These are phyloP conservation scores for Phoma sp. DNA, from an alignment of 2,329 filamentous ascomycete species.

Conservation along the genomic window DNA sequence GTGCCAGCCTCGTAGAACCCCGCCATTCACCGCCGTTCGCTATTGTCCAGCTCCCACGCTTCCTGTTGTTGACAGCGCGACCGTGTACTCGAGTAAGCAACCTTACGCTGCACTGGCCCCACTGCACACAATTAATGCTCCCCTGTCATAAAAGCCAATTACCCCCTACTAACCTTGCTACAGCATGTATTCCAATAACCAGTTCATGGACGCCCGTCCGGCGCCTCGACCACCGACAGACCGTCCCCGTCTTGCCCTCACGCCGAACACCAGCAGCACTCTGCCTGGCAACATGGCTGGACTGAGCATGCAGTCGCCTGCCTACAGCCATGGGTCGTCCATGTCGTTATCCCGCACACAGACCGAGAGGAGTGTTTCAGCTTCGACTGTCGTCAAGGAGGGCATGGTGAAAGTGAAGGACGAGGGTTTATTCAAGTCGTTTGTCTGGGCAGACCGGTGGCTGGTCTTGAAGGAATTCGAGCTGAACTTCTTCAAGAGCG, in stretches of 20 bases:
- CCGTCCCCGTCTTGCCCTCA: constrained; percentile 80
- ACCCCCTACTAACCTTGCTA: background rate
- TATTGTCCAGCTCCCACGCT: constrained; percentile 19
- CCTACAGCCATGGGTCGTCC: constrained; percentile 45
- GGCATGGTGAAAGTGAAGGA: constrained; percentile 89
- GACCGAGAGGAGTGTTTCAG: constrained; percentile 49
- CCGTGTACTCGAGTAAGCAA: constrained; percentile 36
- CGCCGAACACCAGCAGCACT: constrained; percentile 71
- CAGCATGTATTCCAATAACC: constrained; percentile 68
- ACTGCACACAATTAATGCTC: background rate
- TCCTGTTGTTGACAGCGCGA: constrained; percentile 27
- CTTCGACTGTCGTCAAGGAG: constrained; percentile 59
- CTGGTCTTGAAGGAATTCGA: constrained; percentile 91
- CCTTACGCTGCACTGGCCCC: constrained; percentile 4
- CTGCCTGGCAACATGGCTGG: constrained; percentile 80
- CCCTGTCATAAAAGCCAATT: constrained; percentile 3
- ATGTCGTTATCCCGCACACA: constrained; percentile 52
- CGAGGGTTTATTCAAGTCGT: constrained; percentile 81
- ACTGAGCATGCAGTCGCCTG: constrained; percentile 73
- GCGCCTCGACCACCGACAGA: constrained; percentile 89
- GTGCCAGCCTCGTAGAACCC: constrained; percentile 24
- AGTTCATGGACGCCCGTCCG: constrained; percentile 97
- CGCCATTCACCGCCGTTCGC: constrained; percentile 38
- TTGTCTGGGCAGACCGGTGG: constrained; percentile 89
- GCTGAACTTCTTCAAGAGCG: constrained; percentile 92